A percentile compares a stretch with the other conserved stretches of the same genome.
Conservation (phyloP, 2,329 filamentous ascomycete species). For the Colletotrichum horii region DNA sequence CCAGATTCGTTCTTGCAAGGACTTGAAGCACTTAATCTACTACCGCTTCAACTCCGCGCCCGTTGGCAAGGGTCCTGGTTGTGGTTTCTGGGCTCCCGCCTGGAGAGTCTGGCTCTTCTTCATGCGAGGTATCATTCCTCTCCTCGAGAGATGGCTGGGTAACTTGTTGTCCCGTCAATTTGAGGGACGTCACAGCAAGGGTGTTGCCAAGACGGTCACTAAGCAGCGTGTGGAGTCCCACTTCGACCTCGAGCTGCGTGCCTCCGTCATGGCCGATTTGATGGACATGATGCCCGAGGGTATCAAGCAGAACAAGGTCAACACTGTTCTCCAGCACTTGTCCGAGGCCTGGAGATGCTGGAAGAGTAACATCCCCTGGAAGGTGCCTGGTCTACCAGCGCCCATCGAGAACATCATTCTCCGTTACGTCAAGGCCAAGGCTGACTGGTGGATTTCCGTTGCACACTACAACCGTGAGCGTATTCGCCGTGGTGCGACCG, state of each 20-base stretch:
- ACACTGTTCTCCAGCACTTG: conserved; percentile 94
- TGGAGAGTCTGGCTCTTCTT: conserved; percentile 99
- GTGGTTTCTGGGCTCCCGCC: conserved; percentile 98
- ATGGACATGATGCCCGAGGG: conserved; percentile 99
- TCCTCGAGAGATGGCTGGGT: conserved; percentile 95
- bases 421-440: conserved; percentile 98
- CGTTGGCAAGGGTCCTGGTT: conserved; percentile 96
- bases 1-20: conserved; percentile 98
- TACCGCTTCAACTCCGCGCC: conserved; percentile 98
- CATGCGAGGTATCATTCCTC: conserved; percentile 96
- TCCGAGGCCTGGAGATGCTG: conserved; percentile 99
- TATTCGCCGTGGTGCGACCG: conserved; percentile 93
- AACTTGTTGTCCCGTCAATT: conserved; percentile 97
- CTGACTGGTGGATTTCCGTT: conserved; percentile 99
- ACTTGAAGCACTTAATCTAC: conserved; percentile 98
- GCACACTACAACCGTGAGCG: conserved; percentile 98
- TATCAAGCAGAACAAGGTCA: conserved; percentile 99
- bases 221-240: conserved; percentile 99
- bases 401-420: conserved; percentile 99
- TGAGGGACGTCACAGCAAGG: conserved; percentile 97
- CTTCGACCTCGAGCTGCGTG: conserved; percentile 95
- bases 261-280: conserved; percentile 97
- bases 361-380: conserved; percentile 99
- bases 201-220: conserved; percentile 97
- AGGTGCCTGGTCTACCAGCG: conserved; percentile 93